Base-by-base conservation (phyloP, 2,329 filamentous ascomycete genomes). In the Sporothrix pseudoabietina region DNA sequence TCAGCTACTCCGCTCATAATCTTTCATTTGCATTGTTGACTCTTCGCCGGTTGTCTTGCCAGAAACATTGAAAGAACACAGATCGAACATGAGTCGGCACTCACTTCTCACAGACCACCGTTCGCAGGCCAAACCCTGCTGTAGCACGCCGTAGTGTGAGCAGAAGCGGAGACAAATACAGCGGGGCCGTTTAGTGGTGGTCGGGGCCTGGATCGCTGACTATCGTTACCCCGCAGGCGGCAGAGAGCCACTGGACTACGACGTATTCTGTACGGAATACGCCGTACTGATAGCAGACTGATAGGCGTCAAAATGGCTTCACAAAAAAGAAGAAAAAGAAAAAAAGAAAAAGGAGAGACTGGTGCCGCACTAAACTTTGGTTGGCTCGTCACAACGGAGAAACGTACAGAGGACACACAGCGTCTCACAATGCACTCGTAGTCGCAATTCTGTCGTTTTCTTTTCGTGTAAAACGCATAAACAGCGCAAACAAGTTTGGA, bases 201-300 rank as follows among this genome's bases (percentile, higher is more conserved):
- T 55, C n/a, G 52, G 52, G 22, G 22, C 19, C 52, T 26, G 19
- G 52, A 26, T 26, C n/a, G 9, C 30, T 8, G 30, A n/a, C 26
- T 26, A 35, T 61, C 8, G 26, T 61, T 61, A 39, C 57, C 57
- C 57, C 57, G 57, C 57, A 63, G 57, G 19, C 26, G 54, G 44
- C 44, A 47, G 14, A 49, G 44, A 6, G 14, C 4, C 35, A 35
- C 35, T 35, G 35, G 35, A 35, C 35, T 4, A 4, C 7, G 41
- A 2, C 12, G 4, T 44, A 12, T 44, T 44, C 10, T 8, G 39
- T 44, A 3, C 41, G 7, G 41, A 44, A 19, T 49, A n/a, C n/a
- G n/a, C n/a, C n/a, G n/a, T n/a, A 49, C 14, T 49, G 26, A n/a
- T 14, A 14, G 26, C 26, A 22, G 9, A n/a, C 22, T 19, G 4